These are phyloP conservation scores for Colletotrichum sp. DNA, from an alignment of 2,329 filamentous ascomycete species.

Conservation along the genomic window DNA sequence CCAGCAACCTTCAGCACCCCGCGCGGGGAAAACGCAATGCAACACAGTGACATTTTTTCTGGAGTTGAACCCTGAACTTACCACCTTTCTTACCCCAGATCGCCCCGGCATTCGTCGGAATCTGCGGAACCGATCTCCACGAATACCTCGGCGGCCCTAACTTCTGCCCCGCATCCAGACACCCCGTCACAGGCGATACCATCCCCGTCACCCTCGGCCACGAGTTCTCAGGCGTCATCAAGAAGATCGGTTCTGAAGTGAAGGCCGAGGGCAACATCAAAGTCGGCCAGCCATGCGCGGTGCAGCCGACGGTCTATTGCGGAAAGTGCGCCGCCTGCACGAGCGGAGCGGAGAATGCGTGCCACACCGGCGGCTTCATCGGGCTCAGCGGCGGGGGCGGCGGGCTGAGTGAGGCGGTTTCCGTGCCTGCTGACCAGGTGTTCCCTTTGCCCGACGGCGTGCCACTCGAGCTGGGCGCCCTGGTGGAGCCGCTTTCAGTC, in stretches of 20 bases:
- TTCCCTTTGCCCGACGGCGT: slow-evolving; percentile 55
- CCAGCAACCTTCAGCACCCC: background rate
- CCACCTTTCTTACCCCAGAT: slow-evolving; percentile 18
- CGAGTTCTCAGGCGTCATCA: slow-evolving; percentile 65
- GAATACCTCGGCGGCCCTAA: slow-evolving; percentile 33
- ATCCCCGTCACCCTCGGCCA: slow-evolving; percentile 66
- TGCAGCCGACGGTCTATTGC: slow-evolving; percentile 64
- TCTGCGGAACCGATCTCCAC: slow-evolving; percentile 39
- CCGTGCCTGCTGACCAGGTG: slow-evolving; percentile 49
- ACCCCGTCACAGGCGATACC: slow-evolving; percentile 59
- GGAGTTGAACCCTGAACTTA: background rate
- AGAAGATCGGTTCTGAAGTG: slow-evolving; percentile 44
- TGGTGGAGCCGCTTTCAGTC: slow-evolving; percentile 68
- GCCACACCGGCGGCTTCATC: slow-evolving; percentile 48
- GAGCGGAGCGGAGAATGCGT: slow-evolving; percentile 35
- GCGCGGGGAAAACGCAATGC: background rate
- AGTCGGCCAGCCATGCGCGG: slow-evolving; percentile 58
- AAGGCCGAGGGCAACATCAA: slow-evolving; percentile 34
- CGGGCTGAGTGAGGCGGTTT: slow-evolving; percentile 57
- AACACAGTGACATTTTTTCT: background rate
- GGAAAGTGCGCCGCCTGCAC: slow-evolving; percentile 57
- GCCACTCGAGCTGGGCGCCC: slow-evolving; percentile 56
- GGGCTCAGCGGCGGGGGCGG: slow-evolving; percentile 49
- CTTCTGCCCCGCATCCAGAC: slow-evolving; percentile 42
- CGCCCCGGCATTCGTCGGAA: slow-evolving; percentile 34